Evolutionary conservation across 805 yeast genomes (phyloP).

Genomic region (Saccharomycopsis sp.): DNA sequence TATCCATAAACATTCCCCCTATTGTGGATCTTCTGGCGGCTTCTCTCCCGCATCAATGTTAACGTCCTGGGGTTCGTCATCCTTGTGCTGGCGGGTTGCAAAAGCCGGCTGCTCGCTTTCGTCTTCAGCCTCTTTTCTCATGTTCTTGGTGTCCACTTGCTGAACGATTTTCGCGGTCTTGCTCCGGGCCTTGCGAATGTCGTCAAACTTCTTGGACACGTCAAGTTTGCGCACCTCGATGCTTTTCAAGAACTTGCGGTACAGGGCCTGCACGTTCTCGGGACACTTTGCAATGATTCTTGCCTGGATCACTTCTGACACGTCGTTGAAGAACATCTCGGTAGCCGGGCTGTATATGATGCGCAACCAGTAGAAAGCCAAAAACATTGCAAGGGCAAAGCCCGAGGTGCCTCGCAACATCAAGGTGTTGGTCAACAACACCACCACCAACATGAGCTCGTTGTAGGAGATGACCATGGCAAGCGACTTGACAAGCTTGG

Average conservation of each 20-base stretch:
- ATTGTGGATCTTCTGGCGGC: constrained; percentile 10
- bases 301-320: constrained; percentile 14
- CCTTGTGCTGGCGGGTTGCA: constrained; percentile 9
- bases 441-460: constrained; percentile 46
- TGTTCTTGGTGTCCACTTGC: not conserved
- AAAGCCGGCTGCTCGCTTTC: constrained; percentile 11
- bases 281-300: constrained; percentile 18
- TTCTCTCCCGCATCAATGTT: constrained; percentile 14
- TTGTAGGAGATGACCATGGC: constrained; percentile 47
- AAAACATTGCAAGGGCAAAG: constrained; percentile 49
- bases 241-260: constrained; percentile 8
- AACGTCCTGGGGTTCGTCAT: constrained; percentile 6
- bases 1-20: too few species aligned
- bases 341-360: constrained; percentile 37
- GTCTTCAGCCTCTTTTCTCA: not conserved
- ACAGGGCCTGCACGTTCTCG: constrained; percentile 8
- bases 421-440: constrained; percentile 50
- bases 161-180: constrained; percentile 3
- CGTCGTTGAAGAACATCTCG: constrained; percentile 16
- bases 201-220: constrained; percentile 8
- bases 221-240: constrained; percentile 13
- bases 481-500: constrained; percentile 32
- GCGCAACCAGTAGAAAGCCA: constrained; percentile 62
- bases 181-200: constrained; percentile 3
- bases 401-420: constrained; percentile 62